These are phyloP conservation scores for Thelephora ganbajun DNA, from an alignment of 768 basidiomycete genomes.

Conservation along the genomic window DNA sequence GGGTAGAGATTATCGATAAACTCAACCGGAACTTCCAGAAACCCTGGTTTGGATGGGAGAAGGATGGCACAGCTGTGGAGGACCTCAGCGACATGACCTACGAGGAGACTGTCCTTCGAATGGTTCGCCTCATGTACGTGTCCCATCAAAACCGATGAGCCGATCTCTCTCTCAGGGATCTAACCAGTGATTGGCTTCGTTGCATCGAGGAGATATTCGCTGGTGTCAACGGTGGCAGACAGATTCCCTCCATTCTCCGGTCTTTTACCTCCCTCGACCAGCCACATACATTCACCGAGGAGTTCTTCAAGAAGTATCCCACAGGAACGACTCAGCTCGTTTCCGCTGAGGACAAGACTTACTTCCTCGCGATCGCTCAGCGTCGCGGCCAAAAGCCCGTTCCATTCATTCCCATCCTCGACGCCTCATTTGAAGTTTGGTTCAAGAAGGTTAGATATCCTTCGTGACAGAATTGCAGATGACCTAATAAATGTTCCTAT, in stretches of 20 bases:
- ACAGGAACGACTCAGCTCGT: slow-evolving; percentile 75
- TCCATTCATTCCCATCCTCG: slow-evolving; percentile 94
- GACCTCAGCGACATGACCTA: slow-evolving; percentile 97
- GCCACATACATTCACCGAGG: slow-evolving; percentile 59
- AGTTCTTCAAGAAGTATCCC: slow-evolving; percentile 79
- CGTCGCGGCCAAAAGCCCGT: slow-evolving; percentile 96
- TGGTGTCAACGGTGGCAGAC: slow-evolving; percentile 61
- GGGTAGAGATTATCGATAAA: slow-evolving; percentile 80
- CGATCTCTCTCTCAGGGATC: slow-evolving; percentile 79
- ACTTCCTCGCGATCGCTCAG: slow-evolving; percentile 92
- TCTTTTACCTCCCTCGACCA: slow-evolving; percentile 79
- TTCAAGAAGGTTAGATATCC: slow-evolving; percentile 77
- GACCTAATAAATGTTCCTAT: slow-evolving; percentile 7
- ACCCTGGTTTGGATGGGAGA: slow-evolving; percentile 97
- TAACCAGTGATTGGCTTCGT: slow-evolving; percentile 93
- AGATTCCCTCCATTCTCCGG: slow-evolving; percentile 72
- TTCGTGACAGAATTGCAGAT: background rate
- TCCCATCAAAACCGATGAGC: slow-evolving; percentile 87
- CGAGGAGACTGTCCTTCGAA: slow-evolving; percentile 84
- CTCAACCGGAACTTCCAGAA: slow-evolving; percentile 94
- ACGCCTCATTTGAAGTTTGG: slow-evolving; percentile 92
- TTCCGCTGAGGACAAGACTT: slow-evolving; percentile 86
- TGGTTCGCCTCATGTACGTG: slow-evolving; percentile 93
- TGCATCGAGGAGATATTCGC: slow-evolving; percentile 93
- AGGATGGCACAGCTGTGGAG: slow-evolving; percentile 69